These are phyloP conservation scores for Rubus idaeus DNA, from an alignment of 306 rosid species.

Conservation along the genomic window DNA sequence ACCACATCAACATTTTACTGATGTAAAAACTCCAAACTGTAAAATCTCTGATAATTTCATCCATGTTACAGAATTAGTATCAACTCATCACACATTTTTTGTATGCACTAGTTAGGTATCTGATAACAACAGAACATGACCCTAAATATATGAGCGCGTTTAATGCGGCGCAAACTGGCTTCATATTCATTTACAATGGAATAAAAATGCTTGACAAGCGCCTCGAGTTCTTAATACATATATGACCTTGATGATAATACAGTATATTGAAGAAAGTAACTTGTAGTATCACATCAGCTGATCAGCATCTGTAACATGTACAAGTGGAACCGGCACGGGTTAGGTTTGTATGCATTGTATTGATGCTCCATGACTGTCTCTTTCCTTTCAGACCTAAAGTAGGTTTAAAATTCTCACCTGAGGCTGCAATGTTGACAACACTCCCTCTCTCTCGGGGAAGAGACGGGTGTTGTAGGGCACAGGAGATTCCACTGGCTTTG, in stretches of 20 bases:
- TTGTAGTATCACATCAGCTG: background rate
- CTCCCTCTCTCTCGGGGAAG: conserved; percentile 1
- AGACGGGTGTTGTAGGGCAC: background rate
- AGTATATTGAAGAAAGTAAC: background rate
- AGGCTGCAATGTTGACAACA: background rate
- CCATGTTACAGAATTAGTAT: background rate
- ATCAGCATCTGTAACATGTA: background rate
- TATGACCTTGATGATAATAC: background rate
- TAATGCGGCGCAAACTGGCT: background rate
- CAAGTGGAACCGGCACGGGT: background rate
- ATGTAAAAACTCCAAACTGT: background rate
- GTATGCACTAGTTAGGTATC: no score
- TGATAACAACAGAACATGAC: no score
- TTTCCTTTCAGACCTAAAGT: background rate
- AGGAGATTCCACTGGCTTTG: conserved; percentile 10
- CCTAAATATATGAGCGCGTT: background rate
- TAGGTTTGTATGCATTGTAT: background rate
- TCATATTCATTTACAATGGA: background rate
- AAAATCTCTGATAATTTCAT: background rate
- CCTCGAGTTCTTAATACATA: background rate
- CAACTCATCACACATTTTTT: background rate
- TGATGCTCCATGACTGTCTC: background rate
- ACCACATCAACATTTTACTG: background rate
- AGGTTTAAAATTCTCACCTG: background rate
- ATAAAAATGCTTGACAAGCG: background rate